Conservation (phyloP, 495 filamentous ascomycete genomes). For the Podospora fimiseda region DNA sequence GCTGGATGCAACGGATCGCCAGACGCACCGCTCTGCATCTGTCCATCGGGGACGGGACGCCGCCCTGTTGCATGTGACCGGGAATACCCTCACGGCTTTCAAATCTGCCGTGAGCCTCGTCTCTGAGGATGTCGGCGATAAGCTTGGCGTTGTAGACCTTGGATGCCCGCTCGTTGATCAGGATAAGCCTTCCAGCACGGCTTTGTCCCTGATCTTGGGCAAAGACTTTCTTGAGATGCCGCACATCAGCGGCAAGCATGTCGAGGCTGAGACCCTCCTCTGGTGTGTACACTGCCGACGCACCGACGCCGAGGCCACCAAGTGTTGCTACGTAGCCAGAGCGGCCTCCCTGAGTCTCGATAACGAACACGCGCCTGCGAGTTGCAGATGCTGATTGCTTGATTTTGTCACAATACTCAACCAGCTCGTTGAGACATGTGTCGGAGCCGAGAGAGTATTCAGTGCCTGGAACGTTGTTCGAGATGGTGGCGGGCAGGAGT, state of each 20-base stretch:
- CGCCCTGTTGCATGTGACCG: conserved; percentile 95
- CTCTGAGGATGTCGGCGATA: conserved; percentile 90
- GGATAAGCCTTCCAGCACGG: conserved; percentile 86
- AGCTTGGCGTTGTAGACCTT: conserved; percentile 86
- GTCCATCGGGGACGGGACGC: conserved; percentile 91
- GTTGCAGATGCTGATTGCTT: conserved; percentile 93
- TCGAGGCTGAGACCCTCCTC: conserved; percentile 93
- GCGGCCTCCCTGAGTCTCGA: conserved; percentile 93
- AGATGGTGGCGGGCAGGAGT: conserved; percentile 91
- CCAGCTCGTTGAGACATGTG: conserved; percentile 94
- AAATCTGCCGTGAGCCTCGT: conserved; percentile 86
- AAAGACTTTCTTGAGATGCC: conserved; percentile 82
- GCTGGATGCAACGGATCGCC: conserved; percentile 84
- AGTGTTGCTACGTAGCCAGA: conserved; percentile 93
- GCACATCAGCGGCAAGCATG: conserved; percentile 87
- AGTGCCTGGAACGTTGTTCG: conserved; percentile 96
- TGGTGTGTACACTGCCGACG: conserved; percentile 93
- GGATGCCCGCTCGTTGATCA: conserved; percentile 89
- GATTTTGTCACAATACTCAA: conserved; percentile 94
- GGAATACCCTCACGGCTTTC: conserved; percentile 91
- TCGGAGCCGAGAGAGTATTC: conserved; percentile 97
- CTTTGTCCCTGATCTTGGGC: conserved; percentile 79
- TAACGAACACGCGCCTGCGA: conserved; percentile 88
- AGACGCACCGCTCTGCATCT: conserved; percentile 86
- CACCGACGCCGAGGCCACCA: conserved; percentile 81